Evolutionary conservation across 2,329 filamentous ascomycete species (phyloP).

Genomic region (Coniochaeta sp.): DNA sequence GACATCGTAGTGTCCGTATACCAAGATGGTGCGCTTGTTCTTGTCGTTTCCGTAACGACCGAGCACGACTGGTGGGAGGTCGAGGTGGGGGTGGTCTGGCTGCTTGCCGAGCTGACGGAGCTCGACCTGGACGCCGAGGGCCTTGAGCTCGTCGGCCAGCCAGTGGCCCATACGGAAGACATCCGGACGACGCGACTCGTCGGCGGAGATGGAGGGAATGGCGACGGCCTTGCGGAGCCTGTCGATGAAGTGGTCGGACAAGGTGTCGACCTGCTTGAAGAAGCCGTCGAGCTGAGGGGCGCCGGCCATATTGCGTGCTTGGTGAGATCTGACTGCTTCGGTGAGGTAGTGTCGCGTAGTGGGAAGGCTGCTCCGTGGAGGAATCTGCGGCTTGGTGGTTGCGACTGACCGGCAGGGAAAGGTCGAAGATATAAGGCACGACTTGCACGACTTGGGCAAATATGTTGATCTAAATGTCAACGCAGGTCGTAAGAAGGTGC

Average conservation of each 20-base stretch:
- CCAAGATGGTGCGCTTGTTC: slow-evolving; percentile 88
- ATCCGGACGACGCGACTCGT: slow-evolving; percentile 81
- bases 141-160: slow-evolving; percentile 74
- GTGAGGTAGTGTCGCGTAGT: slow-evolving; percentile 37
- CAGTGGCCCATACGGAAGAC: slow-evolving; percentile 96
- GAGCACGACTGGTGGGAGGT: slow-evolving; percentile 87
- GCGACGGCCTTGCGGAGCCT: slow-evolving; percentile 87
- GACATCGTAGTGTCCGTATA: slow-evolving; percentile 98
- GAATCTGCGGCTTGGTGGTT: not conserved
- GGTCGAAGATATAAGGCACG: not conserved
- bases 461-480: slow-evolving; percentile 5
- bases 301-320: slow-evolving; percentile 67
- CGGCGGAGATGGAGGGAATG: slow-evolving; percentile 91
- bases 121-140: slow-evolving; percentile 80
- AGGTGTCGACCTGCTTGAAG: slow-evolving; percentile 84
- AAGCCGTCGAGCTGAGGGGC: slow-evolving; percentile 76
- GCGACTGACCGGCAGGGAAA: not conserved
- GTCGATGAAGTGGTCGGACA: slow-evolving; percentile 78
- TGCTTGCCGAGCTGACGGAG: slow-evolving; percentile 84
- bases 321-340: slow-evolving; percentile 45
- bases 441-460: slow-evolving; percentile 6
- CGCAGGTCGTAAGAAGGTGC: slow-evolving; percentile 27
- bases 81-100: slow-evolving; percentile 80
- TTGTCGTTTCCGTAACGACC: slow-evolving; percentile 88
- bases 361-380: not conserved